Evolutionary conservation across 371 early-diverging fungal species (phyloP).

Genomic region (Lichtheimia hyalospora): DNA sequence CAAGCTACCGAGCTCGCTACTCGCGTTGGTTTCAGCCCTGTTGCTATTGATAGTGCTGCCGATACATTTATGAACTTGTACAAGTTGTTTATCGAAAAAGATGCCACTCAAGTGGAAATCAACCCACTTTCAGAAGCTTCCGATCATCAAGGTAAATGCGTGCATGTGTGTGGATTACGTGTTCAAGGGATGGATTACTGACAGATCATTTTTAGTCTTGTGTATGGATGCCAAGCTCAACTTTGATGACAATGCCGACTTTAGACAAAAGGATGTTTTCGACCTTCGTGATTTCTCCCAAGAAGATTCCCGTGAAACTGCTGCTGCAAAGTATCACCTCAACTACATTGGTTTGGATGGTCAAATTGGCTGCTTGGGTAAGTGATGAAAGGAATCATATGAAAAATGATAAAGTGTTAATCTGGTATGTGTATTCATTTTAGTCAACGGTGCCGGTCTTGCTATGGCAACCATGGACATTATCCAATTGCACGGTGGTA

Average conservation of each 20-base stretch:
- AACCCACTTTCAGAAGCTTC: conserved; percentile 95
- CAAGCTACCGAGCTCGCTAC: conserved; percentile 69
- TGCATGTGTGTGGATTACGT: background rate
- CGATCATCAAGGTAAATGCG: conserved; percentile 73
- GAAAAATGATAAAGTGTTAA: conserved; percentile 12
- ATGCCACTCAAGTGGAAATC: conserved; percentile 97
- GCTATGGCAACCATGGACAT: conserved; percentile 99
- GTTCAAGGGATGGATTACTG: background rate
- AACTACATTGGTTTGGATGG: conserved; percentile 99
- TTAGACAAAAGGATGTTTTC: conserved; percentile 93
- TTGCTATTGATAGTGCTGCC: conserved; percentile 82
- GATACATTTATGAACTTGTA: conserved; percentile 91
- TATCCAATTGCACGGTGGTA: conserved; percentile 97
- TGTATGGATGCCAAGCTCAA: conserved; percentile 5
- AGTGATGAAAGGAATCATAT: background rate
- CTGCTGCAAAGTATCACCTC: conserved; percentile 93
- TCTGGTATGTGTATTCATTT: background rate
- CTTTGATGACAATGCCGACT: conserved; percentile 88
- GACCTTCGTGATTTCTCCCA: conserved; percentile 89
- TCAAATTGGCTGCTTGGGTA: conserved; percentile 70
- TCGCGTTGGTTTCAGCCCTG: conserved; percentile 87
- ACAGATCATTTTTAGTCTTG: background rate
- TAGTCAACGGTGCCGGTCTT: conserved; percentile 98
- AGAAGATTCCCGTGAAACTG: conserved; percentile 97
- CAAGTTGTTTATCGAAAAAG: conserved; percentile 94